Conservation (phyloP, 2,329 filamentous ascomycete species). For the Epichloe bromicola region DNA sequence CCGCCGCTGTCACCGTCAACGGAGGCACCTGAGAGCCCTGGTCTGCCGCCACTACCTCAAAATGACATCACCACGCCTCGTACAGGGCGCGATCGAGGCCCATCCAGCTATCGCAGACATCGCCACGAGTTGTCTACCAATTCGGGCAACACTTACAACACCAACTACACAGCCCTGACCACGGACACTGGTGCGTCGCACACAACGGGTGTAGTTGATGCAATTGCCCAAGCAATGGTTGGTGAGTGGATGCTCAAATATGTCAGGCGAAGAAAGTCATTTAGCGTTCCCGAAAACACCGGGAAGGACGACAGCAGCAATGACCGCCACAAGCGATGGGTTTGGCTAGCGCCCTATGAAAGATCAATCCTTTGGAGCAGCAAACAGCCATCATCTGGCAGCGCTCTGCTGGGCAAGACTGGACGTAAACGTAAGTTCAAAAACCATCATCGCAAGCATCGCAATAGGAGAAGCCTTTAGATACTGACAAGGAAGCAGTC, state of each 20-base stretch:
- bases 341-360: conserved; percentile 96
- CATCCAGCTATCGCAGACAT: conserved; percentile 31
- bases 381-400: conserved; percentile 84
- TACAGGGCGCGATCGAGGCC: conserved; percentile 26
- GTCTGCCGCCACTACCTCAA: conserved; percentile 57
- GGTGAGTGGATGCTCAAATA: conserved; percentile 97
- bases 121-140: conserved; percentile 48
- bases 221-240: conserved; percentile 96
- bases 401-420: conserved; percentile 82
- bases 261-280: conserved; percentile 76
- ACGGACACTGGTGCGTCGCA: conserved; percentile 46
- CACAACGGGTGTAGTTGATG: conserved; percentile 76
- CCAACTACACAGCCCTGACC: conserved; percentile 25
- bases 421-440: conserved; percentile 74
- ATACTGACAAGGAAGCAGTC: conserved; percentile 43
- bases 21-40: conserved; percentile 54
- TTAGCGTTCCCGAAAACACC: conserved; percentile 60
- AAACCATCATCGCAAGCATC: not conserved
- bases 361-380: conserved; percentile 95
- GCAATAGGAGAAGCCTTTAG: not conserved
- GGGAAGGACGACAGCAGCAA: conserved; percentile 58
- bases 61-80: conserved; percentile 57
- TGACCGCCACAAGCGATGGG: conserved; percentile 89
- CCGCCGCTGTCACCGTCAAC: conserved; percentile 56
- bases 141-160: conserved; percentile 32